A percentile compares a stretch with the other conserved stretches of the same genome.
Evolutionary conservation across 1,284 basidiomycete species (phyloP).

Genomic region (Neotropicomus parvogracilis): DNA sequence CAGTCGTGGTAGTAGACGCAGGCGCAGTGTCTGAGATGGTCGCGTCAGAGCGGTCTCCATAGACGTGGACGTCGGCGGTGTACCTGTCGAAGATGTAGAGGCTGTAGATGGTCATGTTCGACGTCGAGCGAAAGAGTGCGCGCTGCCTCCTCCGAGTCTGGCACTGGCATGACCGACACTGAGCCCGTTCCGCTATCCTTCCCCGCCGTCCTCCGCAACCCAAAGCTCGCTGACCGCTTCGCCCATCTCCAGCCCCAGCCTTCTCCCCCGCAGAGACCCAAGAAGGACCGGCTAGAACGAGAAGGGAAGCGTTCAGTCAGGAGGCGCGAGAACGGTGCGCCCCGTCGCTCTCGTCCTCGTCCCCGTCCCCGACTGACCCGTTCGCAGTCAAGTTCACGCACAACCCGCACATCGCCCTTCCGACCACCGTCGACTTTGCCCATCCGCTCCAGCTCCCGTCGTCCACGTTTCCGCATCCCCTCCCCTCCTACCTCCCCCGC

Average conservation of each 20-base stretch:
- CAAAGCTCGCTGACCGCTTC: slow-evolving; percentile 49
- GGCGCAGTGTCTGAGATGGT: slow-evolving; percentile 68
- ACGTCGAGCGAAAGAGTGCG: no score
- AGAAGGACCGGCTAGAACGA: slow-evolving; percentile 49
- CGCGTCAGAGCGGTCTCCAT: neutral
- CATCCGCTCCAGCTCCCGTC: slow-evolving; percentile 43
- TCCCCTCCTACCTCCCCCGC: slow-evolving; percentile 66
- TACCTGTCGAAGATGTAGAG: slow-evolving; percentile 89
- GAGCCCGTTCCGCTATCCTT: slow-evolving; percentile 61
- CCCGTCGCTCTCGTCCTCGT: neutral
- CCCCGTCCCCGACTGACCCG: slow-evolving; percentile 6
- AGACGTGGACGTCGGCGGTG: neutral
- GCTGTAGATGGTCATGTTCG: slow-evolving; percentile 88
- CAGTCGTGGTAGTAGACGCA: slow-evolving; percentile 94
- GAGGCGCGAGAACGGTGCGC: slow-evolving; percentile 71
- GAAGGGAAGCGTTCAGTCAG: slow-evolving; percentile 75
- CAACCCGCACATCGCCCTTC: slow-evolving; percentile 65
- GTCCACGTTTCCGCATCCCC: slow-evolving; percentile 70
- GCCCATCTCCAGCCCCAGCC: slow-evolving; percentile 42
- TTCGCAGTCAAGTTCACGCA: slow-evolving; percentile 59
- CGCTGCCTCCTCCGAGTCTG: no score
- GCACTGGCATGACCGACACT: slow-evolving; percentile 14
- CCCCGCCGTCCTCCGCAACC: slow-evolving; percentile 61
- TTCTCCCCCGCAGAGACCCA: slow-evolving; percentile 30
- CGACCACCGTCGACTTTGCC: slow-evolving; percentile 53